phyloP scores from a whole-genome alignment of 2,329 filamentous ascomycete species.

The Dendryphion nanum region DNA sequence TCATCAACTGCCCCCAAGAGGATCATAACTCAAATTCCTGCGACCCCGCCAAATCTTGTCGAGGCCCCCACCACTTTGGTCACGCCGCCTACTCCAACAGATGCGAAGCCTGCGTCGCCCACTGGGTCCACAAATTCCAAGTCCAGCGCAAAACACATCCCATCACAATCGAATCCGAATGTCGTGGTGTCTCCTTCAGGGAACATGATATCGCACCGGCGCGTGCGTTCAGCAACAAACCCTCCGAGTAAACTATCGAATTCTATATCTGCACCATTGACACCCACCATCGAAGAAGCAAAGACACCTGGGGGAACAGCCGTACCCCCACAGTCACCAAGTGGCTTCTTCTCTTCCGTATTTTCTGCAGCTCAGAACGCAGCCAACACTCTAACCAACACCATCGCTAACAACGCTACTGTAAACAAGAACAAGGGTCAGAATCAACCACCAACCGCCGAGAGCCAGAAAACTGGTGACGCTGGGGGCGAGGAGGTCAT shows the following conservation, averaged over 20 bases:
- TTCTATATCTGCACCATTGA: conserved; percentile 63
- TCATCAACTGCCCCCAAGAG: conserved; percentile 23
- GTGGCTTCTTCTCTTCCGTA: conserved; percentile 89
- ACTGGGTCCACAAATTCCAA: conserved; percentile 26
- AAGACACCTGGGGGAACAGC: conserved; percentile 57
- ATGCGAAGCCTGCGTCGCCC: conserved; percentile 39
- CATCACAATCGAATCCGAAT: conserved; percentile 44
- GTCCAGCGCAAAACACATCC: conserved; percentile 21
- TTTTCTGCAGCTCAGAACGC: conserved; percentile 92
- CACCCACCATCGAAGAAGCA: conserved; percentile 72
- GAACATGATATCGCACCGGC: conserved; percentile 72
- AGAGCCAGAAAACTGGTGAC: conserved; percentile 26
- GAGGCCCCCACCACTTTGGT: conserved; percentile 57
- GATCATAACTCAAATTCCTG: conserved; percentile 41
- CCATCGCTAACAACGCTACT: conserved; percentile 64
- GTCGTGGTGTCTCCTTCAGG: conserved; percentile 63
- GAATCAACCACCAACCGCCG: conserved; percentile 32
- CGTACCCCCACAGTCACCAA: conserved; percentile 44
- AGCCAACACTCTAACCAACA: conserved; percentile 71
- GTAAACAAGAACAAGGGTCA: conserved; percentile 51
- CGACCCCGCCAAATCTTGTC: conserved; percentile 43
- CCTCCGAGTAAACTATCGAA: conserved; percentile 84
- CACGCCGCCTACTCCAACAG: conserved; percentile 63
- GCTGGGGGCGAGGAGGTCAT: conserved; percentile 45
- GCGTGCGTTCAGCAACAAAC: conserved; percentile 57